A percentile compares a stretch with the other conserved stretches of the same genome.
These are phyloP conservation scores for Ocimum tenuiflorum DNA, from an alignment of 257 asterid genomes.

Conservation along the genomic window DNA sequence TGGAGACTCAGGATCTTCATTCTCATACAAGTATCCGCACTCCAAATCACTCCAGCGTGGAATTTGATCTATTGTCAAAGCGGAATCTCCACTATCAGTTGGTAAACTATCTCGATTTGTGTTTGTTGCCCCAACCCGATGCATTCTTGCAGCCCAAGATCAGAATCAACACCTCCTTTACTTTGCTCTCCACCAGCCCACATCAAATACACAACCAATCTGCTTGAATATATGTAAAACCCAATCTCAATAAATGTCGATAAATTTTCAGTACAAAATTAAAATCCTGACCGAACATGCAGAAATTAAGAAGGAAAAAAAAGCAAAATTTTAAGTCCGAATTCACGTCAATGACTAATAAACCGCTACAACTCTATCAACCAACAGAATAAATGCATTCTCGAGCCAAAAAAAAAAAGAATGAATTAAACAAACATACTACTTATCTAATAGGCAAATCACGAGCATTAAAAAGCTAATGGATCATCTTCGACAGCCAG, in stretches of 20 bases:
- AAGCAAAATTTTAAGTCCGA: neutral
- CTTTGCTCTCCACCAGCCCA: slow-evolving; percentile 16
- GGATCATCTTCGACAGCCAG: slow-evolving; percentile 4
- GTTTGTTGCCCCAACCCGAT: slow-evolving; percentile 43
- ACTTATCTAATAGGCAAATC: slow-evolving; percentile 17
- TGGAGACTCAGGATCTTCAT: slow-evolving; percentile 46
- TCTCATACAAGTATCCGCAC: slow-evolving; percentile 51
- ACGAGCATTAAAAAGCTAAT: slow-evolving; percentile 1
- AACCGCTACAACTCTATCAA: slow-evolving; percentile 2
- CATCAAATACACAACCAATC: slow-evolving; percentile 17
- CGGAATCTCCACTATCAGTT: slow-evolving; percentile 61
- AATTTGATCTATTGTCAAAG: slow-evolving; percentile 68
- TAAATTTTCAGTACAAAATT: neutral
- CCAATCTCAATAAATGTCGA: slow-evolving; percentile 16
- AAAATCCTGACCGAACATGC: neutral
- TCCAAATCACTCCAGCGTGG: slow-evolving; percentile 81
- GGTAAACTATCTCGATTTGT: slow-evolving; percentile 60
- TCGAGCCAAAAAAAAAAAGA: neutral
- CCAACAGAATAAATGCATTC: neutral
- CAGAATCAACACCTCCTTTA: slow-evolving; percentile 16
- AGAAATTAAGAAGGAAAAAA: neutral
- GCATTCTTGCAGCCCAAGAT: slow-evolving; percentile 35
- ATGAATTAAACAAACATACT: neutral
- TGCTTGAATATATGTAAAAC: slow-evolving; percentile 9
- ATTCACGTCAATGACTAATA: neutral